A percentile compares a stretch with the other conserved stretches of the same genome.
These are phyloP conservation scores for Alternaria burnsii DNA, from an alignment of 2,329 filamentous ascomycete species.

Conservation along the genomic window DNA sequence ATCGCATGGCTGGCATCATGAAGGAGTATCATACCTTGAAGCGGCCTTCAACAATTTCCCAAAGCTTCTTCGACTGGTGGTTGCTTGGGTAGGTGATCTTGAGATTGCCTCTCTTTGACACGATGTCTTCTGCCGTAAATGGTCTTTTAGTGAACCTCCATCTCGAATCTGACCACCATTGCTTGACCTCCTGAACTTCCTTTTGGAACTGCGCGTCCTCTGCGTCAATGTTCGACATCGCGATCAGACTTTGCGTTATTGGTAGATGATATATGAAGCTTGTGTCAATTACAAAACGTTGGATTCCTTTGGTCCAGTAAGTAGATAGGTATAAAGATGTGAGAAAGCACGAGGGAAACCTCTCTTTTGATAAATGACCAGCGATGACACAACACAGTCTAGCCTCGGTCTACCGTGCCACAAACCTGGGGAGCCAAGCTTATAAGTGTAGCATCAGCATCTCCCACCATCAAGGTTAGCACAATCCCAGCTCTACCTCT, in stretches of 20 bases:
- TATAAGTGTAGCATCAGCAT: conserved; percentile 37
- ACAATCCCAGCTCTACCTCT: conserved; percentile 19
- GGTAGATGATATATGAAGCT: neutral
- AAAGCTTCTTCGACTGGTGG: conserved; percentile 89
- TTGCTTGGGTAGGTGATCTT: conserved; percentile 94
- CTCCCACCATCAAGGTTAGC: conserved; percentile 17
- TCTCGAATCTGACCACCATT: conserved; percentile 92
- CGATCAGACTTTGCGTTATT: conserved; percentile 6
- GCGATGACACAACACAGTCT: conserved; percentile 35
- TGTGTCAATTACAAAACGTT: neutral
- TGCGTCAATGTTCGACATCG: conserved; percentile 60
- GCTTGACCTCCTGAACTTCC: conserved; percentile 87
- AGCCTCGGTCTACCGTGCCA: conserved; percentile 30
- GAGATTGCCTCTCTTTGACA: conserved; percentile 90
- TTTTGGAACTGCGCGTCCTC: conserved; percentile 78
- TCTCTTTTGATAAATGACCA: conserved; percentile 20
- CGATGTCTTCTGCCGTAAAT: conserved; percentile 96
- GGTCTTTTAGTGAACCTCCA: conserved; percentile 93
- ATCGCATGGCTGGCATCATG: neutral
- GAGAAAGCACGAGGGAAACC: conserved; percentile 2
- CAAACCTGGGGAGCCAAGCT: conserved; percentile 36
- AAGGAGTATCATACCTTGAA: conserved; percentile 70
- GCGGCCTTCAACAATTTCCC: conserved; percentile 84
- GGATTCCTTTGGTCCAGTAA: neutral
- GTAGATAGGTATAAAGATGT: conserved; percentile 1